Evolutionary conservation across 805 yeast species (phyloP).

Genomic region (Teunomyces stri): DNA sequence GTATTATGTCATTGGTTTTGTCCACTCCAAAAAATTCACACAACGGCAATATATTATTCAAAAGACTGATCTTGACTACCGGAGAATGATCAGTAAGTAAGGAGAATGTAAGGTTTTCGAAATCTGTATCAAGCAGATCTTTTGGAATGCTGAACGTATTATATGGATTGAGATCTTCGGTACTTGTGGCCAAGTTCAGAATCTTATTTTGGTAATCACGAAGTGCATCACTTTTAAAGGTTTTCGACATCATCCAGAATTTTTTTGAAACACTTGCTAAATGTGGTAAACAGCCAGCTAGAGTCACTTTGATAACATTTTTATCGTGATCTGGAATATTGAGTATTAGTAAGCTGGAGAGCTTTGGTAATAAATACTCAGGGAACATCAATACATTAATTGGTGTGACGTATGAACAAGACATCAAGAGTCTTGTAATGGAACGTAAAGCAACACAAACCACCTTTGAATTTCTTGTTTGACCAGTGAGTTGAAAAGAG

Average conservation of each 20-base stretch:
- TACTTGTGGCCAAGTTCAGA: neutral
- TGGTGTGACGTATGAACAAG: conserved; percentile 66
- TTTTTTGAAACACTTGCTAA: conserved; percentile 63
- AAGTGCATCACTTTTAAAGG: conserved; percentile 34
- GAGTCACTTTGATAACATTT: conserved; percentile 48
- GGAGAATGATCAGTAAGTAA: conserved; percentile 69
- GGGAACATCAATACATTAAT: conserved; percentile 75
- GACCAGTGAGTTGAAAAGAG: neutral
- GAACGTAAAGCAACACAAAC: conserved; percentile 63
- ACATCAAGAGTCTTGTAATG: conserved; percentile 62
- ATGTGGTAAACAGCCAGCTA: conserved; percentile 72
- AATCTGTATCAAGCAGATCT: conserved; percentile 46
- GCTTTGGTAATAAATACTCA: conserved; percentile 76
- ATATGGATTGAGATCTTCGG: conserved; percentile 15
- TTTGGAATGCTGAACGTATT: conserved; percentile 28
- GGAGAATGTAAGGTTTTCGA: conserved; percentile 64
- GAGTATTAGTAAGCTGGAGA: conserved; percentile 30
- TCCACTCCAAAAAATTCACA: conserved; percentile 84
- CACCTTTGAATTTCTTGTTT: conserved; percentile 48
- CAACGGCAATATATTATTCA: conserved; percentile 69
- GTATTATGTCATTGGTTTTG: conserved; percentile 80
- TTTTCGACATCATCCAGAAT: conserved; percentile 60
- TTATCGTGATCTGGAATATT: conserved; percentile 28
- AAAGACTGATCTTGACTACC: conserved; percentile 65
- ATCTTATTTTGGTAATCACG: neutral